phyloP scores from a whole-genome alignment of 164 flowering plant species.

The Stephania japonica region DNA sequence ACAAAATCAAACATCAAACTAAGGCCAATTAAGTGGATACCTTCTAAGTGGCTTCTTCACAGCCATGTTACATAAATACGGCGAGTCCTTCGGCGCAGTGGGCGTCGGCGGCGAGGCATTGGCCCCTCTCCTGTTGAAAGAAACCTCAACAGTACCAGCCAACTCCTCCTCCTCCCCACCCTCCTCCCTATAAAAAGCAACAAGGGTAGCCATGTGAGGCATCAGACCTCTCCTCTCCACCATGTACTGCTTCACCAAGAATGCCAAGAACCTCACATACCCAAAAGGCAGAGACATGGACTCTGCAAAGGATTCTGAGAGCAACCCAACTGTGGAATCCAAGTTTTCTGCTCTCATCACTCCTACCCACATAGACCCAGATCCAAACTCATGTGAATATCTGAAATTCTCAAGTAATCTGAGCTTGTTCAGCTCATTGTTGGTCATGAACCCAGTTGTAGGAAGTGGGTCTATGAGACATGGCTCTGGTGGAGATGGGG shows the following conservation, averaged over 20 bases:
- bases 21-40: conserved; percentile 23
- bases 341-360: conserved; percentile 58
- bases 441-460: conserved; percentile 38
- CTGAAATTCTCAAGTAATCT: conserved; percentile 38
- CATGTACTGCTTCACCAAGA: conserved; percentile 77
- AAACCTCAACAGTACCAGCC: conserved; percentile 89
- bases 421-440: conserved; percentile 48
- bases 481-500: conserved; percentile 3
- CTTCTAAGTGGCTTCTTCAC: conserved; percentile 67
- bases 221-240: conserved; percentile 52
- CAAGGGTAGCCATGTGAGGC: conserved; percentile 74
- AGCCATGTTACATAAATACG: conserved; percentile 88
- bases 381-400: conserved; percentile 35
- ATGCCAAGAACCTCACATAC: conserved; percentile 45
- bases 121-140: conserved; percentile 61
- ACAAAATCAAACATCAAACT: not conserved
- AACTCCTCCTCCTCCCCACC: conserved; percentile 39
- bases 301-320: conserved; percentile 77
- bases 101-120: conserved; percentile 75
- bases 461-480: conserved; percentile 9
- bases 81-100: conserved; percentile 60
- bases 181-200: conserved; percentile 53
- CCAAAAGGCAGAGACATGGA: conserved; percentile 54
- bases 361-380: conserved; percentile 55
- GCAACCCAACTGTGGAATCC: conserved; percentile 49